phyloP scores from a whole-genome alignment of 2,329 filamentous ascomycete genomes.

The Aspergillus fijiensis region DNA sequence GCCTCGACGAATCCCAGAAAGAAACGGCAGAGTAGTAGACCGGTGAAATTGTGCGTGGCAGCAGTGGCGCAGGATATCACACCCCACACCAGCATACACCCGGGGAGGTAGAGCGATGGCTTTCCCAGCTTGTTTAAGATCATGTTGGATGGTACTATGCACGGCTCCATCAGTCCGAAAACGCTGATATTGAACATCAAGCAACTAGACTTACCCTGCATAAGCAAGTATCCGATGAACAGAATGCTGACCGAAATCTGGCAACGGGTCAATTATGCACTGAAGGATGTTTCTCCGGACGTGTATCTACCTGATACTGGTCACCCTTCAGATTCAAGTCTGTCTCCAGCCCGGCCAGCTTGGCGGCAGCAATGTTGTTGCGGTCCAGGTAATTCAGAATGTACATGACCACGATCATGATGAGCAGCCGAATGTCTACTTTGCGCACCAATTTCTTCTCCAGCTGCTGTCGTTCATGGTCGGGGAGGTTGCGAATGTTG shows the following conservation, averaged over 20 bases:
- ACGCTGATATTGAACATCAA: no score
- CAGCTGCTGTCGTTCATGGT: neutral
- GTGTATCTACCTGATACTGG: neutral
- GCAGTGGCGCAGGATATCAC: conserved; percentile 60
- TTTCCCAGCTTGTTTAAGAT: conserved; percentile 48
- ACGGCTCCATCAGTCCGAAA: no score
- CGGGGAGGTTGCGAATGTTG: no score
- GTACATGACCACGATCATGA: conserved; percentile 25
- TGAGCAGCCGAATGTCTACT: neutral
- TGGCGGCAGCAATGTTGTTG: conserved; percentile 44
- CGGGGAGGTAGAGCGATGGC: conserved; percentile 45
- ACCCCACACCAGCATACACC: conserved; percentile 58
- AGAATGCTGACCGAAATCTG: conserved; percentile 48
- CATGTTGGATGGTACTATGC: conserved; percentile 46
- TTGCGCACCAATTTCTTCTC: neutral
- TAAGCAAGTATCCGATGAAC: conserved; percentile 49
- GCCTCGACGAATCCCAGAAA: conserved; percentile 42
- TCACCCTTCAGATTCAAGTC: conserved; percentile 34
- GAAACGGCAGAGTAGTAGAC: conserved; percentile 41
- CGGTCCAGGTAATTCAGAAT: conserved; percentile 42
- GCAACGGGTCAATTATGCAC: no score
- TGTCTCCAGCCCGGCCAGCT: conserved; percentile 40
- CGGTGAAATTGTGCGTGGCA: conserved; percentile 34
- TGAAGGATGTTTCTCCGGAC: conserved; percentile 23
- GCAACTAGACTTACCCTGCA: conserved; percentile 28